Evolutionary conservation across 352 stramenopile species (phyloP).

Genomic region (Phytophthora pluvialis): DNA sequence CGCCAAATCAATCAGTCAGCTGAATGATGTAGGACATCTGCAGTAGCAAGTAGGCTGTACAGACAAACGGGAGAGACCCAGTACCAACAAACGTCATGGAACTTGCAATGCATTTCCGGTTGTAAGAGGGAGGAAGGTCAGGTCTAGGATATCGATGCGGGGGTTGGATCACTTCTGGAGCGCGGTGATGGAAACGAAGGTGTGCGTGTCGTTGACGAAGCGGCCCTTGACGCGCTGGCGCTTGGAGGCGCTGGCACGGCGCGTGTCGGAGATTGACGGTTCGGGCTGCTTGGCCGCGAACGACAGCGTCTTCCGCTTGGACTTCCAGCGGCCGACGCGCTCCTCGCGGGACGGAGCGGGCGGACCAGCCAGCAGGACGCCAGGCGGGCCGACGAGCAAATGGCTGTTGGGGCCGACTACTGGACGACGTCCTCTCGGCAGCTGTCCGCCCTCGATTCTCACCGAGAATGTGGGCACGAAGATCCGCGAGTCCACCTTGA

Average conservation of each 20-base stretch:
- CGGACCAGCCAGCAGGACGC: constrained; percentile 42
- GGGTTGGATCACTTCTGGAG: constrained; percentile 48
- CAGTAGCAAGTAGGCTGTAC: too few species aligned
- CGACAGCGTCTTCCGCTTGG: constrained; percentile 51
- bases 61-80: too few species aligned
- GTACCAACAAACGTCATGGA: constrained; percentile 6
- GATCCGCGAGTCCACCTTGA: constrained; percentile 51
- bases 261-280: constrained; percentile 50
- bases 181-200: constrained; percentile 71
- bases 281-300: constrained; percentile 27
- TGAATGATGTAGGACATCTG: too few species aligned
- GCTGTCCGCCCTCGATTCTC: constrained; percentile 49
- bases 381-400: constrained; percentile 55
- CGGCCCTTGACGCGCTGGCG: constrained; percentile 70
- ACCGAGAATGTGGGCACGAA: constrained; percentile 67
- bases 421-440: constrained; percentile 5
- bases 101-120: constrained; percentile 18
- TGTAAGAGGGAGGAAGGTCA: constrained; percentile 3
- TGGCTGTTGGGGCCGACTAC: constrained; percentile 22
- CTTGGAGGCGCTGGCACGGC: constrained; percentile 66
- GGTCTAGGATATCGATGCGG: constrained; percentile 5
- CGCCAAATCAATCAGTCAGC: too few species aligned
- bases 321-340: constrained; percentile 38
- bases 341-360: constrained; percentile 33
- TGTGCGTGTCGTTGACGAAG: constrained; percentile 57